These are phyloP conservation scores for Globisporangium nodosum DNA, from an alignment of 352 stramenopile genomes.

Conservation along the genomic window DNA sequence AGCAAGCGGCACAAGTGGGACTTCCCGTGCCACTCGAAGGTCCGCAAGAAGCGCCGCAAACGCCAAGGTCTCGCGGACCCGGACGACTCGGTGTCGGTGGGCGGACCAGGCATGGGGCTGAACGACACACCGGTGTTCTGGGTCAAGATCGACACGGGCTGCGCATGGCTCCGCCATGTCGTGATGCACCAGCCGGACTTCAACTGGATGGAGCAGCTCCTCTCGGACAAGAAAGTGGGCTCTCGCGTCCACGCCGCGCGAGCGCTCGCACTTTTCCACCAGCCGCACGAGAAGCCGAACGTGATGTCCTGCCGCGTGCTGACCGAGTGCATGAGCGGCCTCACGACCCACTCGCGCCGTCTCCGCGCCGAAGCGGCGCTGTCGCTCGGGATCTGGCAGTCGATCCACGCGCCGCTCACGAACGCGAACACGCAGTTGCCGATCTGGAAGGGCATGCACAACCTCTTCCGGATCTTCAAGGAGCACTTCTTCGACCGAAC, in stretches of 20 bases:
- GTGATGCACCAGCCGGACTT: constrained; percentile 87
- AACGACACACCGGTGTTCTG: constrained; percentile 86
- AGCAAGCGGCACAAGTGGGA: constrained; percentile 84
- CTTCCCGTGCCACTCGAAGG: constrained; percentile 81
- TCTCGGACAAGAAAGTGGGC: constrained; percentile 80
- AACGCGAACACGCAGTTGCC: constrained; percentile 76
- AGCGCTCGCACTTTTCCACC: constrained; percentile 69
- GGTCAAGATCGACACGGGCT: constrained; percentile 82
- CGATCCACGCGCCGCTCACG: constrained; percentile 74
- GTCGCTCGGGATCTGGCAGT: constrained; percentile 81
- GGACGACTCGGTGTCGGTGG: constrained; percentile 75
- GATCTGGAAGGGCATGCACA: constrained; percentile 86
- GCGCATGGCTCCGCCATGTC: constrained; percentile 70
- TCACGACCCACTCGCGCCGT: constrained; percentile 75
- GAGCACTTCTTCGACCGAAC: constrained; percentile 81
- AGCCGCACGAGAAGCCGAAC: constrained; percentile 79
- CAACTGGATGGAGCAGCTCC: constrained; percentile 86
- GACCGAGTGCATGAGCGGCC: constrained; percentile 79
- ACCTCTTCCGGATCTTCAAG: constrained; percentile 86
- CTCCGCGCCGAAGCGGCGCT: constrained; percentile 69
- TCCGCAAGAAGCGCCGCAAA: constrained; percentile 83
- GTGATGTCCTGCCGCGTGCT: constrained; percentile 83
- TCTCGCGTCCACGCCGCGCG: constrained; percentile 76
- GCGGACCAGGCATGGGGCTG: constrained; percentile 71
- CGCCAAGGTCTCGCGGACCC: constrained; percentile 72